Evolutionary conservation across 2,329 filamentous ascomycete species (phyloP), one percentile per base, ranked within the genome.

Genomic region (Tolypocladium tropicale): DNA sequence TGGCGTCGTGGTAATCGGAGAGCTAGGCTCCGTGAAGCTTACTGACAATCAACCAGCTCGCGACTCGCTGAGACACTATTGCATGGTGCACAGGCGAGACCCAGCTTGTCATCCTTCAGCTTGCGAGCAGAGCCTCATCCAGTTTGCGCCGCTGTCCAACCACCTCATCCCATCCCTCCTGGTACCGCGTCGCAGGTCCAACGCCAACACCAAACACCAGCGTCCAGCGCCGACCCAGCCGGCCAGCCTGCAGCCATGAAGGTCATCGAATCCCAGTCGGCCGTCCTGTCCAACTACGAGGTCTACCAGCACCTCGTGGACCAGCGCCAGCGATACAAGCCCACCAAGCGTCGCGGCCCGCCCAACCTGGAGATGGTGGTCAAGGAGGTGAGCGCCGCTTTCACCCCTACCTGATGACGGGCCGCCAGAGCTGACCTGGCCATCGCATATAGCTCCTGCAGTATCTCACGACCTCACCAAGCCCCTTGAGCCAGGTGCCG

Each of bases 231-330:
- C 43, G 4, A 30, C 25, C 41, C 43, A 28, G 43, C 43, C 25
- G 11, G 25, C 43, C 16, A 25, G 12, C 33, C 33, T 18, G n/a
- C 23, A 41, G 68, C 37, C 23, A 85, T 86, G 83, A 86, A 89
- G 79, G 81, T 91, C 65, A 73, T 90, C 63, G 86, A 88, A 65
- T 76, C 86, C 3, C 85, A 90, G 67, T 82, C 82, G 33, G 85
- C 85, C 6, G 78, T 85, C 46, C 75, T 91, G 65, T 82, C 83
- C 67, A 90, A 90, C 69, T 86, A 82, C 61, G 88, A 90, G 75
- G 86, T 90, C 60, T 85, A 84, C 64, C 75, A 79, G 56, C 86
- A 89, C 63, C 71, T 90, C 41, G 72, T 72, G 6, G 78, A 84
- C 51, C 80, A 83, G 64, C 76, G 76, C 53, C 70, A 74, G 55